Base-by-base conservation (phyloP, 176 grass and related monocot genomes). In the barley (Hordeum vulgare) region DNA sequence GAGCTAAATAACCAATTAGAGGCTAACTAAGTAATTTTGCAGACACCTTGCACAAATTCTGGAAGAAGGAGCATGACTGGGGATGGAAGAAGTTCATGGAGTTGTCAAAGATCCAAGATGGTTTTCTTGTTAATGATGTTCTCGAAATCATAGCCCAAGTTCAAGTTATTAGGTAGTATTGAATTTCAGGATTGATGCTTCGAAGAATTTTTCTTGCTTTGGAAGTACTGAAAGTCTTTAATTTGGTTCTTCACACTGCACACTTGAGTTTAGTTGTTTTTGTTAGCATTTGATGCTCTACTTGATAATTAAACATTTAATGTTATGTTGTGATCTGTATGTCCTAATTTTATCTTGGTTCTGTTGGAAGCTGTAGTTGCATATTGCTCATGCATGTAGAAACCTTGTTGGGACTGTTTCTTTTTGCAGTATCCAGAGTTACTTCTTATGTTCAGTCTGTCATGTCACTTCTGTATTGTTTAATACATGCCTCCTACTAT, bases 11-110 rank as follows among this genome's bases (percentile, higher is more conserved):
- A 47, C 13, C 53, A 72, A 3, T 66, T 68, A 26, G 44, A 85
- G 66, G 26, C 92, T 94, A 76, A 86, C 70, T 62, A 45, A 69
- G 78, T 84, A 80, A 83, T 81, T 89, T 68, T 87, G 81, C 86
- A 99, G 96, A 99, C 69, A 99, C 96, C 37, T 72, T 96, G 81
- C 96, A 99, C 74, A 88, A 81, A 39, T 99, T 99, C 64, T 99
- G 96, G 93, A 99, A 98, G 89, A 98, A 99, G 82, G 96, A 96
- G 59, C 93, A 99, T 94, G 96, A 99, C 86, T 98, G 96, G 96
- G 96, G 96, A 39, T 98, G 96, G 96, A 98, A 95, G 79, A 98
- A 98, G 54, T 98, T 99, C 79, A 99, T 99, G 96, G 96, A 99
- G 68, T 80, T 99, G 64, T 96, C 96, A 74, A 99, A 99, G 75